Evolutionary conservation across 768 basidiomycete species (phyloP), one percentile per base, ranked within the genome.

Genomic region (Boletus speciosus): DNA sequence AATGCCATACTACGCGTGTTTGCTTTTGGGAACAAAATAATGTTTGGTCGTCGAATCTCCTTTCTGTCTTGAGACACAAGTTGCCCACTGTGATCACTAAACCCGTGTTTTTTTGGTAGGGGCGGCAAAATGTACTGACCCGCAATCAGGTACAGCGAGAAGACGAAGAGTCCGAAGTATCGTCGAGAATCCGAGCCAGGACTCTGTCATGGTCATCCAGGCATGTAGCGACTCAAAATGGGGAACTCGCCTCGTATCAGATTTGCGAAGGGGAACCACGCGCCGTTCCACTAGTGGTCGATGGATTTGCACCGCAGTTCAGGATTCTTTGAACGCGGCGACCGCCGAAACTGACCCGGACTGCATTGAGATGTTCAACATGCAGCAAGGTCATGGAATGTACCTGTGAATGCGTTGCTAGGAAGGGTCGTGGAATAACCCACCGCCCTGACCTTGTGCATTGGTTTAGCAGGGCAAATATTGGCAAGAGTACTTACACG

Each of bases 191-290:
- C 62, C 21, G 32, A 36, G 15, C 12, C 42, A 21, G 19, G 25
- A 15, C 23, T 44, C 40, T 38, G 45, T 35, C 29, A 15, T 3
- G 41, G 37, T 36, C 19, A 34, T 29, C 37, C 23, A 31, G 21
- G 21, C 19, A 35, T 47, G 14, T 35, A 35, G 12, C 29, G 10
- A 11, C 10, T 32, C 31, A 10, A 6, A 25, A 44, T 37, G 34
- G 46, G n/a, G 31, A 38, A 51, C 37, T 57, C 40, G 16, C 62
- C 59, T 61, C 63, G 60, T 55, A 63, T 62, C 63, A 58, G 59
- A 63, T 61, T 61, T 52, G 52, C 59, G 19, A 43, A 54, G 34
- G 25, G 6, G 40, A 45, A 38, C 23, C 16, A 29, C n/a, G 44
- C 4, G 31, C 3, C 11, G 39, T 23, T 37, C 10, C 27, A 50